Percentiles rank a stretch among this genome's conserved stretches.
phyloP scores from a whole-genome alignment of 139 green algal genomes.

The Picochlorum sp. region DNA sequence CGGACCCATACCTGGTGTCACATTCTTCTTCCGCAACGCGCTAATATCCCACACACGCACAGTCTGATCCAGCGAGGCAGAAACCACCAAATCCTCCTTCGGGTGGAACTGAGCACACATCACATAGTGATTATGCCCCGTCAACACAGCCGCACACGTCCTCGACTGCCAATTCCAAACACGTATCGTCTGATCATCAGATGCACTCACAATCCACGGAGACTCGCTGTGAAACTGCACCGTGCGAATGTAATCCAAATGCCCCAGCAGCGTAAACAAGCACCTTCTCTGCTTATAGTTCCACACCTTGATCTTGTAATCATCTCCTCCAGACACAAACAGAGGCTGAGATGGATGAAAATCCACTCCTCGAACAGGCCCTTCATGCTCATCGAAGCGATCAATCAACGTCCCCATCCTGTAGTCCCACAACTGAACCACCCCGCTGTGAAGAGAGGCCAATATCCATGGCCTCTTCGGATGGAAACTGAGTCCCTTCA shows the following conservation, averaged over 20 bases:
- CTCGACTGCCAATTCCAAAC: slow-evolving; percentile 99
- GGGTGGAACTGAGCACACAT: slow-evolving; percentile 98
- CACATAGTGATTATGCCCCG: slow-evolving; percentile 99
- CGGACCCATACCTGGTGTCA: slow-evolving; percentile 32
- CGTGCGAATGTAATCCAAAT: slow-evolving; percentile 99
- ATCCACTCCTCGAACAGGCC: slow-evolving; percentile 91
- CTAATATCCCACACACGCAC: slow-evolving; percentile 98
- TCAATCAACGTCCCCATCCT: slow-evolving; percentile 99
- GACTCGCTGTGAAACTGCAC: slow-evolving; percentile 93
- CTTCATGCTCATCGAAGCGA: slow-evolving; percentile 99
- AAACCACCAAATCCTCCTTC: slow-evolving; percentile 85
- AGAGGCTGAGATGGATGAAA: slow-evolving; percentile 96
- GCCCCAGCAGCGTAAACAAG: slow-evolving; percentile 96
- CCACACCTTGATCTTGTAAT: slow-evolving; percentile 99
- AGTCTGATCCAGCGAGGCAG: slow-evolving; percentile 91
- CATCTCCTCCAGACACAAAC: slow-evolving; percentile 97
- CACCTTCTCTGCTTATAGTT: slow-evolving; percentile 97
- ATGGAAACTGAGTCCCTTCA: slow-evolving; percentile 98
- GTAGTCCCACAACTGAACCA: slow-evolving; percentile 99
- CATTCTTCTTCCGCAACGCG: slow-evolving; percentile 91
- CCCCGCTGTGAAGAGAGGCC: slow-evolving; percentile 93
- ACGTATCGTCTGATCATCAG: slow-evolving; percentile 97
- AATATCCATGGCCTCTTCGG: slow-evolving; percentile 99
- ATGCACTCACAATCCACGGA: slow-evolving; percentile 96
- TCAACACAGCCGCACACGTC: slow-evolving; percentile 94